Base-by-base conservation (phyloP, 2,329 filamentous ascomycete genomes). In the Colletotrichum paranaense region DNA sequence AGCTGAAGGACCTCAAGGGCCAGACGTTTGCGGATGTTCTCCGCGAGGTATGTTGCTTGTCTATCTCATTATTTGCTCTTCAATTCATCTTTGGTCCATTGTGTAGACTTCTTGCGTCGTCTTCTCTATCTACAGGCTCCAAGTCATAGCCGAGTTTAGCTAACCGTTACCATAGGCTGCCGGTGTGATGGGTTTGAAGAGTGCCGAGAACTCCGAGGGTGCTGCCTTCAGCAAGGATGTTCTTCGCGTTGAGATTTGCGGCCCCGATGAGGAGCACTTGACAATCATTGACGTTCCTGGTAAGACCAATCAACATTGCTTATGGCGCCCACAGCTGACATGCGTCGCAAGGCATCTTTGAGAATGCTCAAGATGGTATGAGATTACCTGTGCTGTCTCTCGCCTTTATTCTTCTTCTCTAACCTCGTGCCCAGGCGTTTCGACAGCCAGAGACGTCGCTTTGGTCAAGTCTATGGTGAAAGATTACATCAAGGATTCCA, bases 1-100 rank as follows among this genome's bases (percentile, higher is more conserved):
- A 95, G 92, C 82, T 96, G 7, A 93, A 2, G 92, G 96, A 32
- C 84, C 96, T 60, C 93, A 97, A 80, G 95, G 83, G 70, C 2
- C 52, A 24, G 22, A 24, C 63, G 38, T 73, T 73, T 32, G 70
- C 66, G n/a, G 24, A 65, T 19, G 67, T 69, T 3, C 59, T 73
- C 6, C 42, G 53, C 38, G 32, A 69, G 22, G 70, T 65, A 12
- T 3, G 32, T 71, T 88, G 30, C 88, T 86, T 0, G 84, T 87
- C 30, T 81, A 81, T 0, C 6, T 19, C 19, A n/a, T n/a, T 86
- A 86, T 84, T 7, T 53, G 68, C 0, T 11, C 24, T 52, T 30
- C 14, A 0, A 3, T 4, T 49, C 22, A 6, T 2, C 59, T 7
- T 52, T 19, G 5, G 7, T 16, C 56, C 30, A 14, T 58, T 14